Percentiles rank a stretch among this genome's conserved stretches.
phyloP scores from a whole-genome alignment of 805 yeast genomes.

The Wickerhamiella bombiphila region DNA sequence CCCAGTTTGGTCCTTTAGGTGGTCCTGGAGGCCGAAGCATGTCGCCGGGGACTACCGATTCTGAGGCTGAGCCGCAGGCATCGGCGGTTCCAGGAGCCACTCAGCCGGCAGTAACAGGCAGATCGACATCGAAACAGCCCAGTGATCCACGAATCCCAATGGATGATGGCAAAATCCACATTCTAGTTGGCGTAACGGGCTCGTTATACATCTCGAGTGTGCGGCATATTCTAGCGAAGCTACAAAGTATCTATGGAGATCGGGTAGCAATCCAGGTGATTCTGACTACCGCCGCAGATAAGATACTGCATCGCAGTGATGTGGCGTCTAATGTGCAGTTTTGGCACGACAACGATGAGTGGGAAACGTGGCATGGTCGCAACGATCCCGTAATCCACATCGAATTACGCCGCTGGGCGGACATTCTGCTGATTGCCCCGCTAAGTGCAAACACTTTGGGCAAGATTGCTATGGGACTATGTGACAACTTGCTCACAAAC shows the following conservation, averaged over 20 bases:
- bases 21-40: background rate
- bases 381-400: conserved; percentile 89
- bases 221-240: conserved; percentile 61
- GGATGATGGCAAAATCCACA: conserved; percentile 81
- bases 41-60: conserved; percentile 1
- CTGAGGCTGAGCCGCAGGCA: background rate
- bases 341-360: conserved; percentile 91
- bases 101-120: conserved; percentile 3
- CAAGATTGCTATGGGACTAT: conserved; percentile 77
- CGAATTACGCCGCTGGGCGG: conserved; percentile 94
- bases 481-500: conserved; percentile 82
- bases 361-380: conserved; percentile 74
- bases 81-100: conserved; percentile 1
- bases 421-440: conserved; percentile 84
- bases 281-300: conserved; percentile 73
- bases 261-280: conserved; percentile 73
- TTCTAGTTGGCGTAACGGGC: conserved; percentile 78
- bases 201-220: conserved; percentile 73
- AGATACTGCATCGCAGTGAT: conserved; percentile 45
- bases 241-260: conserved; percentile 68
- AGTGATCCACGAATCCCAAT: conserved; percentile 53
- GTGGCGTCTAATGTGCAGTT: conserved; percentile 57
- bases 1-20: background rate
- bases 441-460: conserved; percentile 84
- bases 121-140: conserved; percentile 15